Base-by-base conservation (phyloP, 1,284 basidiomycete species). In the Cystobasidium slooffiae region DNA sequence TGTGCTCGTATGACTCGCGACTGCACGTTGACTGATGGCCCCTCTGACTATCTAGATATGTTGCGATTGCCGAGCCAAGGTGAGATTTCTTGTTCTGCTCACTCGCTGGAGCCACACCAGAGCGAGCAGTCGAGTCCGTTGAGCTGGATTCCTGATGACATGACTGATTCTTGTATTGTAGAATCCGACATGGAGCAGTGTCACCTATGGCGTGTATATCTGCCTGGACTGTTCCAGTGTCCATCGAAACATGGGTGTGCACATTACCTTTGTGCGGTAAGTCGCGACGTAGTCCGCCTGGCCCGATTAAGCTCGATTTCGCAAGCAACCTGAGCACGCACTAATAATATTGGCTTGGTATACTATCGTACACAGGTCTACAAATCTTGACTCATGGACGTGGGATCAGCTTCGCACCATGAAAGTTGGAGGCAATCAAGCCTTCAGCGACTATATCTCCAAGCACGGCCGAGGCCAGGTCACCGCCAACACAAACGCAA, bases 161-260 rank as follows among this genome's bases (percentile, higher is more conserved):
- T 52, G 52, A 41, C 31, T 58, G 37, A 6, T 24, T 8, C 6
- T 39, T 4, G 3, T 37, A 18, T 49, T 51, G 70, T 58, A 76
- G 81, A 97, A 97, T 85, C 96, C 96, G 70, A 97, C 95, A 61
- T 99, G 96, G 96, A 91, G 94, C 1, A 95, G 92, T 77, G 94
- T 97, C 44, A 96, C 94, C 0, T 99, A 91, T 81, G 96, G 93
- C 64, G 90, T 99, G 58, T 99, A 99, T 84, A 96, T 99, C 81
- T 99, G 96, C 81, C 86, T 99, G 58, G 95, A 99, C 80, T 99
- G 96, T 86, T 98, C 95, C 6, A 92, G 91, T 77, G 87, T 93
- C 16, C 96, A 99, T 83, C 88, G 96, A 74, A 98, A 97, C 83
- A 90, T 98, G 88, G 96, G 96, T 79, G 97, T 99, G 20, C 96